These are phyloP conservation scores for Dioscorea alata DNA, from an alignment of 106 monocot species.

Conservation along the genomic window DNA sequence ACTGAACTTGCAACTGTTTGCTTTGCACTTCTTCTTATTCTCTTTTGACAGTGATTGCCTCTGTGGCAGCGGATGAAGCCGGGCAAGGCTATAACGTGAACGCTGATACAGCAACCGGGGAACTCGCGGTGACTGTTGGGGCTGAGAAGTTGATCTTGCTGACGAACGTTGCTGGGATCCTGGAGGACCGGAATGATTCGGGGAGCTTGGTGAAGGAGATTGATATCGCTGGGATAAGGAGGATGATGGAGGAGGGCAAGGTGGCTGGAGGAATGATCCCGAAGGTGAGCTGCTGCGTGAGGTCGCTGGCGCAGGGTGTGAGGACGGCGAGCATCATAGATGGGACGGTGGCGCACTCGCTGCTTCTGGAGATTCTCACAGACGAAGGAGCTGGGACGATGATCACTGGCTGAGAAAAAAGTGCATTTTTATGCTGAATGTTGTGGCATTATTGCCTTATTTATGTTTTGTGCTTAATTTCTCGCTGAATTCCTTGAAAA, in stretches of 20 bases:
- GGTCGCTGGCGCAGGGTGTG: slow-evolving; percentile 84
- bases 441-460: no score
- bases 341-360: slow-evolving; percentile 71
- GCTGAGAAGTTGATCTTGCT: no score
- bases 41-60: slow-evolving; percentile 95
- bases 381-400: slow-evolving; percentile 92
- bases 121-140: slow-evolving; percentile 78
- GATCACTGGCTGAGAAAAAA: slow-evolving; percentile 61
- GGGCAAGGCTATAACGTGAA: slow-evolving; percentile 88
- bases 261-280: slow-evolving; percentile 96
- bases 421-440: no score
- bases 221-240: slow-evolving; percentile 55
- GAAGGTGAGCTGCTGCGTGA: slow-evolving; percentile 84
- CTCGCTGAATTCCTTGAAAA: no score
- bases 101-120: slow-evolving; percentile 82
- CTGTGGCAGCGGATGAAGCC: slow-evolving; percentile 65
- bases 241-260: slow-evolving; percentile 66
- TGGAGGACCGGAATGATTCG: slow-evolving; percentile 53
- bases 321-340: slow-evolving; percentile 85
- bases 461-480: no score
- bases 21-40: no score
- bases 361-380: slow-evolving; percentile 85
- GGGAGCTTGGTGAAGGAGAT: slow-evolving; percentile 76
- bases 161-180: no score
- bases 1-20: no score